A percentile compares a stretch with the other conserved stretches of the same genome.
These are phyloP conservation scores for Diplodia sapinea DNA, from an alignment of 2,329 filamentous ascomycete genomes.

Conservation along the genomic window DNA sequence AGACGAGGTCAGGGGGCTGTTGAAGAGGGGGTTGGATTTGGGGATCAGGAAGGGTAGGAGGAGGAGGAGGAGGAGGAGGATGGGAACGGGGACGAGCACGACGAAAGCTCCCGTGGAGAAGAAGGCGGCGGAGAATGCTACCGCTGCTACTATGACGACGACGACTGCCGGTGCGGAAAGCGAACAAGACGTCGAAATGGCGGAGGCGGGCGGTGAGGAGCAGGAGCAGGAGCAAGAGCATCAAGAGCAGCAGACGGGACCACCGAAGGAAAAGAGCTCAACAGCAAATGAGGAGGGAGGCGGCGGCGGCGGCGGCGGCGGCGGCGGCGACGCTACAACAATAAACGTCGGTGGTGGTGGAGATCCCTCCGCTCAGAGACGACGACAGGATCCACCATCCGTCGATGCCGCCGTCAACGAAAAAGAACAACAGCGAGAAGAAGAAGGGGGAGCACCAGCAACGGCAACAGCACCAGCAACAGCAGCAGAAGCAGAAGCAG, in stretches of 20 bases:
- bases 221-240: background rate
- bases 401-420: background rate
- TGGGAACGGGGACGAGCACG: background rate
- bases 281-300: background rate
- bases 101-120: background rate
- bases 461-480: too few relatives aligned
- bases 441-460: too few relatives aligned
- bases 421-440: too few relatives aligned
- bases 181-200: background rate
- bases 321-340: background rate
- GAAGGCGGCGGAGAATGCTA: background rate
- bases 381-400: slow-evolving; percentile 3
- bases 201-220: background rate
- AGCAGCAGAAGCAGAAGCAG: too few relatives aligned
- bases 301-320: too few relatives aligned
- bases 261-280: background rate
- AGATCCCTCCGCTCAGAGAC: background rate
- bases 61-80: too few relatives aligned
- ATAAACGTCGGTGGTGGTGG: too few relatives aligned
- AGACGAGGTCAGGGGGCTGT: slow-evolving; percentile 10
- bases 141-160: background rate
- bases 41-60: background rate
- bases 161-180: background rate
- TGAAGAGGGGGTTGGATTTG: slow-evolving; percentile 17
- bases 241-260: too few relatives aligned